phyloP scores from a whole-genome alignment of 202 grass and related monocot genomes.

The Tripidium arundinaceum region DNA sequence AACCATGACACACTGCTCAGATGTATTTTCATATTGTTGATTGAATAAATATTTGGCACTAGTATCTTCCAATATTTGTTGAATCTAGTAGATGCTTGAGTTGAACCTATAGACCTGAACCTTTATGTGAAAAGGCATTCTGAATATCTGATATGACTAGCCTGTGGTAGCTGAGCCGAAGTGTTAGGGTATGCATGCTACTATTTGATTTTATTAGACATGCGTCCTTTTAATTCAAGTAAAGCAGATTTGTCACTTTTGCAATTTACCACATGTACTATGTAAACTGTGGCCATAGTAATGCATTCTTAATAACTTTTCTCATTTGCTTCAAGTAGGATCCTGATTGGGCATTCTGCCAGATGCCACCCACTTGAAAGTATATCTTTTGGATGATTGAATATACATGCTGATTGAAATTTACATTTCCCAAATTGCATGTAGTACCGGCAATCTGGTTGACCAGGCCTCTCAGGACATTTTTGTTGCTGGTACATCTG shows the following conservation, averaged over 20 bases:
- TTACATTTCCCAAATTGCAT: slow-evolving; percentile 62
- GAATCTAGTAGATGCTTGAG: background rate
- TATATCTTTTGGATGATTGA: slow-evolving; percentile 59
- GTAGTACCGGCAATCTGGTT: slow-evolving; percentile 61
- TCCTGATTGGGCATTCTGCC: slow-evolving; percentile 38
- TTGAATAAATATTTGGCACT: background rate
- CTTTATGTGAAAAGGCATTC: background rate
- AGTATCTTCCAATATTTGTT: background rate
- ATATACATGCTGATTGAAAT: slow-evolving; percentile 50
- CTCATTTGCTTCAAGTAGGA: slow-evolving; percentile 23
- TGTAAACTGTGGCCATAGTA: background rate
- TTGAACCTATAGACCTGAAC: background rate
- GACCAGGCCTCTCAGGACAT: slow-evolving; percentile 54
- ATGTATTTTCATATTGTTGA: background rate
- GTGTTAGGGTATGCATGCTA: background rate
- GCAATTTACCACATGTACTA: background rate
- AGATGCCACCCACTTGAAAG: slow-evolving; percentile 27
- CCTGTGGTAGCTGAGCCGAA: background rate
- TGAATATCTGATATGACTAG: slow-evolving; percentile 10
- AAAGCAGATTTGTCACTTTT: background rate
- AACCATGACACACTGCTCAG: background rate
- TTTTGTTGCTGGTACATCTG: slow-evolving; percentile 18
- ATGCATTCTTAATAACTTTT: background rate
- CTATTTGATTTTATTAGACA: slow-evolving; percentile 6
- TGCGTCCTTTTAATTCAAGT: background rate